These are phyloP conservation scores for Hanseniaspora hatyaiensis DNA, from an alignment of 805 yeast genomes.

Conservation along the genomic window DNA sequence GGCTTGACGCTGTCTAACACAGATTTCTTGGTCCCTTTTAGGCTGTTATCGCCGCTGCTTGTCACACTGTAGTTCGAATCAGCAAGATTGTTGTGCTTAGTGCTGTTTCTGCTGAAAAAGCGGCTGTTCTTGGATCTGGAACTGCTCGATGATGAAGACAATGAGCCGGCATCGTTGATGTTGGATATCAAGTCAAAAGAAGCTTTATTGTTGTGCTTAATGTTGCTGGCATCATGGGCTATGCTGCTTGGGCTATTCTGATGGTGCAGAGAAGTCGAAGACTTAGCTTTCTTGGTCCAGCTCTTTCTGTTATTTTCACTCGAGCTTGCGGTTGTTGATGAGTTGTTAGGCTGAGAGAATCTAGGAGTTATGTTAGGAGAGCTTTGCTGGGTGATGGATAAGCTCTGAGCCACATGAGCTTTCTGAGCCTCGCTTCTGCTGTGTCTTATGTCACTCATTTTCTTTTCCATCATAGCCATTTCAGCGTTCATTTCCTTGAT, in stretches of 20 bases:
- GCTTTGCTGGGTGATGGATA: neutral
- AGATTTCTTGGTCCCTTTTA: constrained; percentile 9
- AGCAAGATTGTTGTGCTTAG: neutral
- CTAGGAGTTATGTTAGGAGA: neutral
- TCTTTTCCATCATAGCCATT: neutral
- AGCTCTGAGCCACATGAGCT: constrained; percentile 2
- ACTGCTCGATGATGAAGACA: constrained; percentile 5
- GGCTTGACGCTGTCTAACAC: constrained; percentile 2
- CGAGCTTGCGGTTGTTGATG: too few relatives aligned
- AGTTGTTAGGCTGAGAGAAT: too few relatives aligned
- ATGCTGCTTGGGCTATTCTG: too few relatives aligned
- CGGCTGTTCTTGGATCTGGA: neutral
- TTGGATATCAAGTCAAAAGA: neutral
- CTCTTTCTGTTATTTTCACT: neutral
- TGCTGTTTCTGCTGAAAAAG: neutral
- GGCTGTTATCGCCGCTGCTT: neutral
- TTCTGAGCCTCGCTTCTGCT: constrained; percentile 4
- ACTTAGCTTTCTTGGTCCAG: neutral
- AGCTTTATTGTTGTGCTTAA: neutral
- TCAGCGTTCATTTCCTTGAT: neutral
- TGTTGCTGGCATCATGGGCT: too few relatives aligned
- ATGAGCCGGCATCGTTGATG: neutral
- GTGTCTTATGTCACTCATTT: constrained; percentile 3
- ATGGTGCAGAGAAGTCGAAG: too few relatives aligned
- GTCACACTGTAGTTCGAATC: neutral